phyloP scores from a whole-genome alignment of 1,284 basidiomycete species.

The Ceratobasidium papillatum region DNA sequence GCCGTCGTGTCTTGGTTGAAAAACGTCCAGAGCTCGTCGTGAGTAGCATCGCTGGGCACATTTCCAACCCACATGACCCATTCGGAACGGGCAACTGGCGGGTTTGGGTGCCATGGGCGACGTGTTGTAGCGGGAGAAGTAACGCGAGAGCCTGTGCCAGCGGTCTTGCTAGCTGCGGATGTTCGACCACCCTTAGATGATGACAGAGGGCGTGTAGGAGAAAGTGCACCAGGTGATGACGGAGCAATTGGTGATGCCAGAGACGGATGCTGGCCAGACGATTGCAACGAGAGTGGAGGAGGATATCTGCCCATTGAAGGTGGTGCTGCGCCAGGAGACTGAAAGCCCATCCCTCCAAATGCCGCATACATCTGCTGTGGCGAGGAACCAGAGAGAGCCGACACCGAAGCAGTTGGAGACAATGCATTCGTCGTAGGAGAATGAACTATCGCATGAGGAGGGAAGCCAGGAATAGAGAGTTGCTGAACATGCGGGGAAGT shows the following conservation, averaged over 20 bases:
- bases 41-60: conserved; percentile 82
- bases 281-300: conserved; percentile 5
- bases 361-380: conserved; percentile 40
- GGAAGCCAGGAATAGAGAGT: background rate
- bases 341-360: conserved; percentile 25
- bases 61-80: conserved; percentile 98
- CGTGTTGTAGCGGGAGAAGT: conserved; percentile 38
- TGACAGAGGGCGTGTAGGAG: conserved; percentile 20
- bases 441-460: conserved; percentile 12
- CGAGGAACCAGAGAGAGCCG: background rate
- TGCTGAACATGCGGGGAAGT: conserved; percentile 13
- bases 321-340: conserved; percentile 17
- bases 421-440: conserved; percentile 12
- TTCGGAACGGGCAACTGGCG: conserved; percentile 74
- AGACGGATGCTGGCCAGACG: background rate
- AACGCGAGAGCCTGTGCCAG: conserved; percentile 25
- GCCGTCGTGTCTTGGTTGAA: conserved; percentile 58
- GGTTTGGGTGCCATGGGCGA: conserved; percentile 45
- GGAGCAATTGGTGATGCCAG: background rate
- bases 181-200: conserved; percentile 33
- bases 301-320: background rate
- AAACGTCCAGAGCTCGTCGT: conserved; percentile 89
- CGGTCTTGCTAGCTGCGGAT: conserved; percentile 19
- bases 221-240: background rate
- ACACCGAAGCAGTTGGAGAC: background rate